Evolutionary conservation across 352 stramenopile genomes (phyloP), one percentile per base, ranked within the genome.

Genomic region (Globisporangium barbulae): DNA sequence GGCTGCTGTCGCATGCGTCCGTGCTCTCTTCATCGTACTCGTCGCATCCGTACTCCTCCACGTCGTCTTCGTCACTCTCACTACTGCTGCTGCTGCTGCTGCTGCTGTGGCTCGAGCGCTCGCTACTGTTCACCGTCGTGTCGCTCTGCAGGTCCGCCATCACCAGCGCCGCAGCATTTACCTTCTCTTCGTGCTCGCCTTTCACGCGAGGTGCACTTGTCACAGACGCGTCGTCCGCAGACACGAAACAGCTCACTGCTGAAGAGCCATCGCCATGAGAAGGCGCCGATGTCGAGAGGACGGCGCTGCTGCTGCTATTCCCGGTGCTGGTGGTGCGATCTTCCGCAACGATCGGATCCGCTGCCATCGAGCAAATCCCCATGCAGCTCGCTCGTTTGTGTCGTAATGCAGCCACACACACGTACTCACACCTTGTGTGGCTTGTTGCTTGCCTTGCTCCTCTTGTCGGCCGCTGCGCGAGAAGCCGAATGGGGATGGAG

Each of bases 11-110:
- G 15, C 42, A 45, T 21, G 5, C 30, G 5, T 47, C 35, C 10
- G 17, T 44, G n/a, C 41, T 42, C 28, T 69, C 63, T 33, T 59
- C 55, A 5, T 55, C 56, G 57, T 60, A 69, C 64, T 64, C 64
- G 33, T 65, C 57, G 31, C 50, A 58, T 25, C 60, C 50, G 33
- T 48, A 65, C n/a, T 59, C 59, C 25, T 30, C 59, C 8, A 21
- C 30, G 9, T 53, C 49, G 3, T 54, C 50, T 2, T 53, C 30
- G 44, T 54, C 50, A 7, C 21, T 25, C n/a, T 30, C 21, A 9
- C 45, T 50, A n/a, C 35, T 48, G 53, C 28, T 30, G 52, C 61
- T 61, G 17, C 61, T 67, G n/a, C 37, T 25, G 22, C 35, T 47
- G 53, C 37, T 41, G 41, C 61, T 61, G 19, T 49, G 53, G 33